Conservation (phyloP, 805 yeast genomes). For the Kodamaea fukazawae region DNA sequence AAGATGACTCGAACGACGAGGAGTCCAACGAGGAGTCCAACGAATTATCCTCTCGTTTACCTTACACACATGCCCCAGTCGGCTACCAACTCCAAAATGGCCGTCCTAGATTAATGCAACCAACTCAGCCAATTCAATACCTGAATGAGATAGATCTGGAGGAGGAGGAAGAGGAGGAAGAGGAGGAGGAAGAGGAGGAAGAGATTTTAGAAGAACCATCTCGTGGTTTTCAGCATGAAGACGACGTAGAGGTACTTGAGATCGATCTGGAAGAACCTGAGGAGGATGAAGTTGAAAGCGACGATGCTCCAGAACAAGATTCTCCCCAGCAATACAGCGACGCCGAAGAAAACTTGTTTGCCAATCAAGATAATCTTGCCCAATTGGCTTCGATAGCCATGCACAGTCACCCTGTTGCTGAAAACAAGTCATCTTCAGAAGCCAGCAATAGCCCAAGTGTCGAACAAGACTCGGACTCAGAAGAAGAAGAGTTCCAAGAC, state of each 20-base stretch:
- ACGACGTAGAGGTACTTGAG: neutral
- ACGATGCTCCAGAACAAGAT: neutral
- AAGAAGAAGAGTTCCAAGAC: no score
- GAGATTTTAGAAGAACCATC: no score
- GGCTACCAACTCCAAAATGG: conserved; percentile 6
- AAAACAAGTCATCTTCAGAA: no score
- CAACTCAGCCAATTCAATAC: conserved; percentile 4
- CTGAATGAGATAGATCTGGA: neutral
- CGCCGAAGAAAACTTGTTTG: no score
- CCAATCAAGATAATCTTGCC: no score
- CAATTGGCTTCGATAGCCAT: no score
- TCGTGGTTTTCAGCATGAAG: no score
- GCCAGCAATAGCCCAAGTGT: no score
- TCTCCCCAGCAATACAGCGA: no score
- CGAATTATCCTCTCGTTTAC: neutral
- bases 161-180: conserved; percentile 4
- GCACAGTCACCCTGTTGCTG: no score
- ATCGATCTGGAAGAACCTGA: conserved; percentile 1
- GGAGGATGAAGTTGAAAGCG: neutral
- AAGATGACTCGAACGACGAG: neutral
- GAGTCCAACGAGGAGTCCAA: conserved; percentile 5
- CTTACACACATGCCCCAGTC: neutral
- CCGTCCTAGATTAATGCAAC: conserved; percentile 5
- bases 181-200: conserved; percentile 2
- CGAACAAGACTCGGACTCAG: no score